These are phyloP conservation scores for Physcomitrium patens DNA, from an alignment of 225 moss, liverwort and hornwort genomes.

Conservation along the genomic window DNA sequence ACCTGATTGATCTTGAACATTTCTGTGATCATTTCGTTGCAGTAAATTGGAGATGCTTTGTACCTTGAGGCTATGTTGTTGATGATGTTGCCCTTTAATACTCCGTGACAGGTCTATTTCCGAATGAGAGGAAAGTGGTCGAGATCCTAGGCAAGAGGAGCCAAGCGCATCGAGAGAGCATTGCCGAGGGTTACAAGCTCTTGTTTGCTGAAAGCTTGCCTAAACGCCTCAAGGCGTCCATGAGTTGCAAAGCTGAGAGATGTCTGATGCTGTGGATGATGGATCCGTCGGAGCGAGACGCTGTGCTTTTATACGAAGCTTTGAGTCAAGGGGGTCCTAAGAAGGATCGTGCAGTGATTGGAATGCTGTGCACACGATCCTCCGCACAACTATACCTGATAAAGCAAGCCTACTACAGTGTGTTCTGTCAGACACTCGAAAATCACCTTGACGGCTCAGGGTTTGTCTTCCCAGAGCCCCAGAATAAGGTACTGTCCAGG, in stretches of 20 bases:
- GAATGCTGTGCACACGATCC: conserved; percentile 36
- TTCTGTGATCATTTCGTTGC: neutral
- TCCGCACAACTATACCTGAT: conserved; percentile 32
- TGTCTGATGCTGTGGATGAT: conserved; percentile 52
- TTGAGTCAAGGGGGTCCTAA: conserved; percentile 31
- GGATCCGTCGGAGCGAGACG: conserved; percentile 45
- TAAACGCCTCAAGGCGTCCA: conserved; percentile 40
- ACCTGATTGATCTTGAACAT: too few relatives aligned
- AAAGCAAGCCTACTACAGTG: conserved; percentile 45
- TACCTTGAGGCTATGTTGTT: neutral
- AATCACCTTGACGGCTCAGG: conserved; percentile 42
- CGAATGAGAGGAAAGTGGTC: conserved; percentile 50
- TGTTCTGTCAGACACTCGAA: conserved; percentile 43
- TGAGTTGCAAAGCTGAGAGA: conserved; percentile 39
- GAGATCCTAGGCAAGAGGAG: conserved; percentile 41
- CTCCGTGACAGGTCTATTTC: conserved; percentile 26
- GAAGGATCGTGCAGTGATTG: conserved; percentile 34
- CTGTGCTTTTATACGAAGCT: conserved; percentile 45
- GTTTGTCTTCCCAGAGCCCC: conserved; percentile 17
- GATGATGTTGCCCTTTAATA: neutral
- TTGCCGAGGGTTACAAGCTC: conserved; percentile 31
- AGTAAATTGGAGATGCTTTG: neutral
- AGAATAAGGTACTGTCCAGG: conserved; percentile 19
- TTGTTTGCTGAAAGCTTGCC: conserved; percentile 45
- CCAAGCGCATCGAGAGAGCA: conserved; percentile 30